Conservation (phyloP, 2,329 filamentous ascomycete species). For the Xylaria hypoxylon region DNA sequence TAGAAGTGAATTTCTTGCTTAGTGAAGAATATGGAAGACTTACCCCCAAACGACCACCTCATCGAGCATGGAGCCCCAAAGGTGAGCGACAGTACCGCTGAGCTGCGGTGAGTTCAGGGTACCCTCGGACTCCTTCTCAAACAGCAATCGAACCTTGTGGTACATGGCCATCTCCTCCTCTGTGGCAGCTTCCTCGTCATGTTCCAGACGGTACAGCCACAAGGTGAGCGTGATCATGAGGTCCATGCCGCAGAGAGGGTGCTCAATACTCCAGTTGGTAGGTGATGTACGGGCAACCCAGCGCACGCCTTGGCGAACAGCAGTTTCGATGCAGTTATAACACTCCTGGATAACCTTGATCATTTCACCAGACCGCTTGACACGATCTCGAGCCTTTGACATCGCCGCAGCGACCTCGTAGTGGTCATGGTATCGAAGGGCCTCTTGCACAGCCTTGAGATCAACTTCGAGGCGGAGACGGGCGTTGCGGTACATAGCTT, state of each 20-base stretch:
- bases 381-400: conserved; percentile 92
- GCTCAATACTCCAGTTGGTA: conserved; percentile 99
- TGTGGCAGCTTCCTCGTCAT: conserved; percentile 91
- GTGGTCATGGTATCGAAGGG: conserved; percentile 93
- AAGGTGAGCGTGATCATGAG: conserved; percentile 97
- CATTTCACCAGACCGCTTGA: conserved; percentile 96
- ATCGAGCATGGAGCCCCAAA: conserved; percentile 98
- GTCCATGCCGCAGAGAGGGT: conserved; percentile 95
- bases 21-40: conserved; percentile 58
- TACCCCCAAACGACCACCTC: conserved; percentile 99
- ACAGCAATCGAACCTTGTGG: conserved; percentile 89
- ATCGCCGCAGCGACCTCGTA: conserved; percentile 98
- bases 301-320: conserved; percentile 91
- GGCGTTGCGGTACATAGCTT: conserved; percentile 96
- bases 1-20: conserved; percentile 70
- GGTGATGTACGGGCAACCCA: conserved; percentile 98
- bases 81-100: conserved; percentile 92
- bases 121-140: conserved; percentile 90
- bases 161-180: conserved; percentile 90
- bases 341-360: conserved; percentile 98
- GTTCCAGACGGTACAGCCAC: conserved; percentile 99
- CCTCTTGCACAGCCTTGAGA: conserved; percentile 94
- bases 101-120: conserved; percentile 80
- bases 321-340: conserved; percentile 97
- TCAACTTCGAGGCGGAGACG: conserved; percentile 93